phyloP scores from a whole-genome alignment of 371 early-diverging fungal genomes.

The Mucor ambiguus region DNA sequence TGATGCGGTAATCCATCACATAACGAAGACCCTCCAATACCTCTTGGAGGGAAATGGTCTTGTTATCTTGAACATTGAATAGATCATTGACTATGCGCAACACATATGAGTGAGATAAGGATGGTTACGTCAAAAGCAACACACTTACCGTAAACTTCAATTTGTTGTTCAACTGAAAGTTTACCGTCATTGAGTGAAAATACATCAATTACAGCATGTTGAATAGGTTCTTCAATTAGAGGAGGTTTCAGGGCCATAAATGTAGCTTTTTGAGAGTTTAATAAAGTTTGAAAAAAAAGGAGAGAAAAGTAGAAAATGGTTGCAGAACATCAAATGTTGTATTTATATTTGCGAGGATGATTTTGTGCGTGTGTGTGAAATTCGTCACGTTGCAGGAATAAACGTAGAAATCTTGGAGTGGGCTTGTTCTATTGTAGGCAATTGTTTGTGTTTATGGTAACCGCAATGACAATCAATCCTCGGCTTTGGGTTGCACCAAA shows the following conservation, averaged over 20 bases:
- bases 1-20: constrained; percentile 92
- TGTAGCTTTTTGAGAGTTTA: background rate
- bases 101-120: constrained; percentile 18
- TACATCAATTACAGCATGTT: constrained; percentile 43
- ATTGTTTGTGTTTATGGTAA: background rate
- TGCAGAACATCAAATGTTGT: background rate
- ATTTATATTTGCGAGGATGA: background rate
- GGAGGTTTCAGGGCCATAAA: constrained; percentile 27
- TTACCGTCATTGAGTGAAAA: constrained; percentile 61
- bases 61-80: constrained; percentile 68
- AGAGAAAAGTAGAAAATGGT: background rate
- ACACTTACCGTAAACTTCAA: constrained; percentile 78
- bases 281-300: background rate
- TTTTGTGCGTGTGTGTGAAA: background rate
- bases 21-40: constrained; percentile 89
- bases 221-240: constrained; percentile 16
- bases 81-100: constrained; percentile 58
- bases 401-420: background rate
- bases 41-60: constrained; percentile 80
- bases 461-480: background rate
- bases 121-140: background rate
- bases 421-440: background rate
- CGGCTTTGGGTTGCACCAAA: background rate
- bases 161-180: constrained; percentile 80
- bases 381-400: background rate